Percentiles rank a stretch among this genome's conserved stretches.
These are phyloP conservation scores for Euptelea pleiosperma DNA, from an alignment of 164 flowering plant species.

Conservation along the genomic window DNA sequence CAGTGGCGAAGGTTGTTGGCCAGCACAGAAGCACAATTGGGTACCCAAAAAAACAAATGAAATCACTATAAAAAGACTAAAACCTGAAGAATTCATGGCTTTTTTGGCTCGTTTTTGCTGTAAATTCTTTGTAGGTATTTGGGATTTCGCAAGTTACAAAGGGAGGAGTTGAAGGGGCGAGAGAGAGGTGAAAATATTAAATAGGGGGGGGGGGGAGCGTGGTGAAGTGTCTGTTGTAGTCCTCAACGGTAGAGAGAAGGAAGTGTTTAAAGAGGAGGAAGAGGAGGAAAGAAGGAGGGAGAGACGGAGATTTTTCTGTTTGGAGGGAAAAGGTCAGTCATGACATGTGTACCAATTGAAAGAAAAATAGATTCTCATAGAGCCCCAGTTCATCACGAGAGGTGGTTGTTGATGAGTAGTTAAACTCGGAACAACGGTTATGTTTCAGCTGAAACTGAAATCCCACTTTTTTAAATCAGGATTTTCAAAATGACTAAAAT, in stretches of 20 bases:
- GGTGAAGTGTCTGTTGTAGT: conserved; percentile 4
- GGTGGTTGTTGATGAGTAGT: conserved; percentile 19
- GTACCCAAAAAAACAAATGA: conserved; percentile 5
- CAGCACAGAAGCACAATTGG: conserved; percentile 7
- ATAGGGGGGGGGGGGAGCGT: conserved; percentile 32
- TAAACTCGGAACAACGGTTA: conserved; percentile 9
- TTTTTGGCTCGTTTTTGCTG: not conserved
- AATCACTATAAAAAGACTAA: conserved; percentile 11
- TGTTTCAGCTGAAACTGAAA: conserved; percentile 4
- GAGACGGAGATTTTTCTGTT: not conserved
- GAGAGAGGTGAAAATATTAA: conserved; percentile 22
- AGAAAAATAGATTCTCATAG: conserved; percentile 3
- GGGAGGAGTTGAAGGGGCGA: conserved; percentile 11
- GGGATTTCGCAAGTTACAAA: not conserved
- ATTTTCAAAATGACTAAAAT: not conserved
- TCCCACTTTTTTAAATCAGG: not conserved
- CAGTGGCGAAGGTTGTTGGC: not conserved
- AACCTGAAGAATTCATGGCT: conserved; percentile 9
- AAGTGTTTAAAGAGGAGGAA: not conserved
- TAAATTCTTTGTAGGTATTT: not conserved
- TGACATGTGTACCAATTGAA: conserved; percentile 14
- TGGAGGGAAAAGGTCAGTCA: conserved; percentile 15
- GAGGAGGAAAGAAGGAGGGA: not conserved
- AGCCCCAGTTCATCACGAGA: too few species aligned
- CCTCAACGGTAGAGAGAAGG: not conserved